phyloP scores from a whole-genome alignment of 441 rosid genomes.

The Croton laevigatus region DNA sequence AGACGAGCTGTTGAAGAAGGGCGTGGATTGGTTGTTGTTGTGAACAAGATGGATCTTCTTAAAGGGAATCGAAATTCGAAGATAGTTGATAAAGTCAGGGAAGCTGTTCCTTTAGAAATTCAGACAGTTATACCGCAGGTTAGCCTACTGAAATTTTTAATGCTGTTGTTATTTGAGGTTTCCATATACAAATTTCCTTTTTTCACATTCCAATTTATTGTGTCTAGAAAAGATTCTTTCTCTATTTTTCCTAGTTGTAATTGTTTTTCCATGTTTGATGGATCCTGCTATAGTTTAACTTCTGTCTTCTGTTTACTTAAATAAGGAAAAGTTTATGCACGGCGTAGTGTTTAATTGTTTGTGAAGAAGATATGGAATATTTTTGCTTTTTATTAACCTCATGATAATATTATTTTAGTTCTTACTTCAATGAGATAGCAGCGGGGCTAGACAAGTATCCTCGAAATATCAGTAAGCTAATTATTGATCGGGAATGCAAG shows the following conservation, averaged over 20 bases:
- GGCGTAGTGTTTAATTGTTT: background rate
- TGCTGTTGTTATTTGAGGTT: background rate
- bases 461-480: background rate
- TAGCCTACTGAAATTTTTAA: conserved; percentile 3
- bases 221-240: background rate
- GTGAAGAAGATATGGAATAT: background rate
- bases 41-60: conserved; percentile 94
- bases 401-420: background rate
- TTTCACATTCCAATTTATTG: background rate
- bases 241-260: background rate
- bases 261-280: background rate
- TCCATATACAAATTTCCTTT: background rate
- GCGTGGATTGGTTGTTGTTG: conserved; percentile 79
- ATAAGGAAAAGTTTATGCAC: background rate
- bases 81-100: conserved; percentile 62
- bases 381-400: background rate
- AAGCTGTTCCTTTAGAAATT: conserved; percentile 89
- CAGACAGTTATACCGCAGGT: conserved; percentile 96
- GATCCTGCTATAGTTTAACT: background rate
- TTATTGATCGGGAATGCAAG: background rate
- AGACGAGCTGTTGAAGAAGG: conserved; percentile 96
- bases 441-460: background rate
- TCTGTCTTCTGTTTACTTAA: background rate
- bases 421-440: background rate
- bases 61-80: conserved; percentile 49